phyloP scores from a whole-genome alignment of 2,329 filamentous ascomycete species.

The Paraphaeosphaeria sporulosa region DNA sequence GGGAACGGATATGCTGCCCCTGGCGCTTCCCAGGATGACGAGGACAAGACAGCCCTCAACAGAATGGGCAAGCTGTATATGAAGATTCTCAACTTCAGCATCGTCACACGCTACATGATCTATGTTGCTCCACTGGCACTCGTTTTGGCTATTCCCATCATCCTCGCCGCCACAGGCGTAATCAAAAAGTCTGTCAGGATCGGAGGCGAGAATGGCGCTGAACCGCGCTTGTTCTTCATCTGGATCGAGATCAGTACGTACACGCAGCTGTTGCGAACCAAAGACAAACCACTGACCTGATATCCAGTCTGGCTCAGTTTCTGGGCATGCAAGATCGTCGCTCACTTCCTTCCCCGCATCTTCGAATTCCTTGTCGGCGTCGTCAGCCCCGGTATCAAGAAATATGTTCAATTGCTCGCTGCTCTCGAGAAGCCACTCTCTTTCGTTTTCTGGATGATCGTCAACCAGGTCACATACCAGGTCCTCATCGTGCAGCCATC shows the following conservation, averaged over 20 bases:
- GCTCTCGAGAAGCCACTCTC: conserved; percentile 68
- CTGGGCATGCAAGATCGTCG: conserved; percentile 68
- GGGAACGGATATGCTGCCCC: conserved; percentile 27
- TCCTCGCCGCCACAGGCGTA: conserved; percentile 62
- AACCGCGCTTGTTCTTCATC: conserved; percentile 66
- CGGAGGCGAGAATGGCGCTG: conserved; percentile 55
- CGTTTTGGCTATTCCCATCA: conserved; percentile 68
- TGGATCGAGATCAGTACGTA: conserved; percentile 67
- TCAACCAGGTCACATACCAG: conserved; percentile 67
- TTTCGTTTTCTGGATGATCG: conserved; percentile 66
- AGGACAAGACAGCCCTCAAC: conserved; percentile 63
- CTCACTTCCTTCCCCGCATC: conserved; percentile 64
- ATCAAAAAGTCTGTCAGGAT: conserved; percentile 51
- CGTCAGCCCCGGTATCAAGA: conserved; percentile 69
- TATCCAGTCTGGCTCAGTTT: conserved; percentile 64
- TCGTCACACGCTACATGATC: conserved; percentile 69
- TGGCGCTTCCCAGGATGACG: conserved; percentile 48
- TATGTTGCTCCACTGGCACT: conserved; percentile 67
- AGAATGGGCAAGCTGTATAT: conserved; percentile 67
- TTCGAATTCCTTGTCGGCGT: conserved; percentile 70
- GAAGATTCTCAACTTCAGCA: conserved; percentile 68
- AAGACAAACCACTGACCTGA: conserved; percentile 13
- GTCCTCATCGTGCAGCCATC: conserved; percentile 29
- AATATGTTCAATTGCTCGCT: conserved; percentile 67
- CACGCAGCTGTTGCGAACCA: neutral